phyloP scores from a whole-genome alignment of 2,329 filamentous ascomycete genomes.

The Trichoderma polysporum region DNA sequence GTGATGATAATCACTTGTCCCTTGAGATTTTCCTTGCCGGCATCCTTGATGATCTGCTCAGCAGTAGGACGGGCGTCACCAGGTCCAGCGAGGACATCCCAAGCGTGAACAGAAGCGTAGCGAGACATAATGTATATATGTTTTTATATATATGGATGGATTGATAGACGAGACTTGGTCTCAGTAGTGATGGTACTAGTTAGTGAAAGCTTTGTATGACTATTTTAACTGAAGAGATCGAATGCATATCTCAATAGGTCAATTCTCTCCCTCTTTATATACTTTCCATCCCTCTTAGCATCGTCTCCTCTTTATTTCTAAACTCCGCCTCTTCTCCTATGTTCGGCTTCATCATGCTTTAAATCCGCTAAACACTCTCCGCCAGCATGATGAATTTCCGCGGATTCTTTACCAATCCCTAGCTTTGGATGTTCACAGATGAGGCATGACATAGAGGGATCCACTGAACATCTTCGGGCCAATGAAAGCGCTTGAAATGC shows the following conservation, averaged over 20 bases:
- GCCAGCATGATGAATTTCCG: not conserved
- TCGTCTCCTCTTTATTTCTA: not conserved
- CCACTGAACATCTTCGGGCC: not conserved
- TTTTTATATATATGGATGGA: not conserved
- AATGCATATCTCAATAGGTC: not conserved
- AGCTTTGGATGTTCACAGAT: not conserved
- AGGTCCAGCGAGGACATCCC: constrained; percentile 29
- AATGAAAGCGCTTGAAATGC: not conserved
- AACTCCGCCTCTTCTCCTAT: not conserved
- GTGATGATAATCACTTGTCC: constrained; percentile 44
- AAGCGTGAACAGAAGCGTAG: constrained; percentile 37
- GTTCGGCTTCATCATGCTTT: not conserved
- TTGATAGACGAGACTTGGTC: not conserved
- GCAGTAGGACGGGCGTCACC: constrained; percentile 42
- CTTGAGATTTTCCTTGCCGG: constrained; percentile 32
- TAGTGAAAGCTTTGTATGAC: not conserved
- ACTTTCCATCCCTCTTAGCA: not conserved
- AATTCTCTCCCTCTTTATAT: not conserved
- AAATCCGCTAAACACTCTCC: constrained; percentile 7
- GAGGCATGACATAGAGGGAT: not conserved
- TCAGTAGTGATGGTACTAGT: not conserved
- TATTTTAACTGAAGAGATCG: not conserved
- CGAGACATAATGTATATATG: constrained; percentile 3
- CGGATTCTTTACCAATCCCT: not conserved
- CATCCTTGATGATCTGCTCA: constrained; percentile 38